Conservation (phyloP, 2,329 filamentous ascomycete genomes). For the Microdochium bolleyi region DNA sequence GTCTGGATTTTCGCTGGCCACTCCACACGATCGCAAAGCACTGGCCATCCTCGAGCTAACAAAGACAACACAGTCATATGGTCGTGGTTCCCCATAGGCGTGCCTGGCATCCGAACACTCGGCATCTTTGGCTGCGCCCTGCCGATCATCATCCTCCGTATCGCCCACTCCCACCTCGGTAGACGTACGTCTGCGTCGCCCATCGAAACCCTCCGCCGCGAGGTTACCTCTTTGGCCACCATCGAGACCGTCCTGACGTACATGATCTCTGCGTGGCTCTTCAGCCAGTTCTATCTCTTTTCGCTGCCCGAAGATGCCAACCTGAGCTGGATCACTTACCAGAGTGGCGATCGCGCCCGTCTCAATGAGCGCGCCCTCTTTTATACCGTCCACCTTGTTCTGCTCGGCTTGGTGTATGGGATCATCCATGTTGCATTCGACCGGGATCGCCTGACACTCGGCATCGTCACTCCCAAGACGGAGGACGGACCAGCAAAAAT, state of each 20-base stretch:
- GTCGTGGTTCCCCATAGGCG: conserved; percentile 78
- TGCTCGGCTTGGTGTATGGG: conserved; percentile 64
- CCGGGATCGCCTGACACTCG: conserved; percentile 57
- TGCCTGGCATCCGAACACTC: conserved; percentile 63
- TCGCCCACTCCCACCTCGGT: conserved; percentile 74
- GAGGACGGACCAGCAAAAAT: conserved; percentile 10
- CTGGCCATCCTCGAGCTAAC: conserved; percentile 1
- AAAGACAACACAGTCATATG: conserved; percentile 54
- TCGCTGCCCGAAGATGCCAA: conserved; percentile 51
- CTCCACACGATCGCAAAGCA: conserved; percentile 1
- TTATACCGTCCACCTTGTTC: conserved; percentile 60
- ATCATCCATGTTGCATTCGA: conserved; percentile 63
- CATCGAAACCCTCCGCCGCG: conserved; percentile 53
- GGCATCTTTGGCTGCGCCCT: conserved; percentile 72
- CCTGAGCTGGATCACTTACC: conserved; percentile 66
- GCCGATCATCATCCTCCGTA: conserved; percentile 74
- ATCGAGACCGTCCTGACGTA: conserved; percentile 71
- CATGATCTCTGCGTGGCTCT: conserved; percentile 67
- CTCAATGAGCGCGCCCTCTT: conserved; percentile 86
- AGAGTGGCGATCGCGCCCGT: conserved; percentile 61
- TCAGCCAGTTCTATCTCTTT: conserved; percentile 75
- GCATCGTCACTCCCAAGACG: conserved; percentile 20
- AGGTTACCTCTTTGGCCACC: conserved; percentile 51
- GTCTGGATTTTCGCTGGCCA: conserved; percentile 20
- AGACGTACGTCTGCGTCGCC: conserved; percentile 62